Base-by-base conservation (phyloP, 2,329 filamentous ascomycete species). In the Fusarium acutatum region DNA sequence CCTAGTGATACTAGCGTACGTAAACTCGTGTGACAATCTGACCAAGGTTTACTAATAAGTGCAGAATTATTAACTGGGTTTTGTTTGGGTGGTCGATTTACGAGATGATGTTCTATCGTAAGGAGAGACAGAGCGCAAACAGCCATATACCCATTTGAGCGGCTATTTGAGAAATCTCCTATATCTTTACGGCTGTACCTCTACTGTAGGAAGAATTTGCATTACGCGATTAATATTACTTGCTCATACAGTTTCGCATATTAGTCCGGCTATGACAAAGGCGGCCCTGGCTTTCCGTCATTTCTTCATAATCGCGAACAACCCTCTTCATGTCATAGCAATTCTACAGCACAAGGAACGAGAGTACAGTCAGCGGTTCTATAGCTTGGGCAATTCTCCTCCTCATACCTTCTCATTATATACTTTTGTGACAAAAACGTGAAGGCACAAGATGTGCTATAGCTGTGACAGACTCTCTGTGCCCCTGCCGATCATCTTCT, bases 1-100 rank as follows among this genome's bases (percentile, higher is more conserved):
- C 11, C 32, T 79, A 8, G 75, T 63, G 3, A 69, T 78, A 46
- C 62, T 78, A n/a, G 73, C 74, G 77, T 77, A 67, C 14, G 72
- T 69, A 17, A 15, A 32, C 13, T 26, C 6, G 22, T 24, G 10
- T 10, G 2, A 14, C 15, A 17, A 28, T 17, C 2, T 20, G 13
- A 26, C 4, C 4, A n/a, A 34, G 7, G 14, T 10, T 40, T 59
- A 7, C 61, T 73, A 49, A 73, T 10, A 34, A 30, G 6, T 24
- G 20, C 9, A 78, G 75, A n/a, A 50, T 78, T 24, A 53, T 74
- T 37, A 71, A 75, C 32, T 78, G 67, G 65, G 43, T 67, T 38
- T 49, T 75, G 4, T 77, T 77, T 44, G 64, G 49, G 9, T 78
- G 68, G 74, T 52, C 70, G 17, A 18, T 65, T 22, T 67, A 74